Base-by-base conservation (phyloP, 192 early-diverging fungal genomes). In the Gonapodya prolifera region DNA sequence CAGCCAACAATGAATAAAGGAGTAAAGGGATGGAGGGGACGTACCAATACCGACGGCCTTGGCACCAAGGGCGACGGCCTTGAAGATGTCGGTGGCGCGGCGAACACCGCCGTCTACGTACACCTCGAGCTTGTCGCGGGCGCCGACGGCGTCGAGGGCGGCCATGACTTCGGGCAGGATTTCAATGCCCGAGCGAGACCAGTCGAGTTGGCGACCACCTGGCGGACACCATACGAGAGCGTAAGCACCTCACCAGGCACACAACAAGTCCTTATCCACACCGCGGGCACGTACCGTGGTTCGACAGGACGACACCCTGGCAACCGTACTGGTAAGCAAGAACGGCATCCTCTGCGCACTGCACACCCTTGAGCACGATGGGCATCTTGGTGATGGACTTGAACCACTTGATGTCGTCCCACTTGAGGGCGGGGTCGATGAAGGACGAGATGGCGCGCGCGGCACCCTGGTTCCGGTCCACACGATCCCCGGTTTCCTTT, bases 21-120 rank as follows among this genome's bases (percentile, higher is more conserved):
- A 36, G 1, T 35, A 31, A 18, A 79, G 82, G 83, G 84, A 84
- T 35, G 87, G 80, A 2, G 85, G 84, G 32, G 93, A 91, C 82
- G 94, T 78, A 75, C 96, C 94, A 83, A 95, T 79, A 76, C 96
- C 95, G 79, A 97, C 89, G 81, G 92, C 96, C 45, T 88, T 89
- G 0, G 98, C 98, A 13, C 98, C 98, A 2, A 99, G 82, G 1
- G 96, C 96, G 77, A 99, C 85, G 0, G 95, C 95, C 86, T 98
- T 98, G 85, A 97, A 89, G 29, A 99, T 90, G 83, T 99, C 98
- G 17, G 93, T 87, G 29, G 94, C 98, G 33, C 92, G 85, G 34
- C 96, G 88, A 32, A 99, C 82, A 32, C 98, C 98, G 34, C 98
- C 96, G 83, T 99, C 98, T 29, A 98, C 78, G 79, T 91, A 98